Conservation (phyloP, 1,284 basidiomycete genomes). For the Malassezia japonica region DNA sequence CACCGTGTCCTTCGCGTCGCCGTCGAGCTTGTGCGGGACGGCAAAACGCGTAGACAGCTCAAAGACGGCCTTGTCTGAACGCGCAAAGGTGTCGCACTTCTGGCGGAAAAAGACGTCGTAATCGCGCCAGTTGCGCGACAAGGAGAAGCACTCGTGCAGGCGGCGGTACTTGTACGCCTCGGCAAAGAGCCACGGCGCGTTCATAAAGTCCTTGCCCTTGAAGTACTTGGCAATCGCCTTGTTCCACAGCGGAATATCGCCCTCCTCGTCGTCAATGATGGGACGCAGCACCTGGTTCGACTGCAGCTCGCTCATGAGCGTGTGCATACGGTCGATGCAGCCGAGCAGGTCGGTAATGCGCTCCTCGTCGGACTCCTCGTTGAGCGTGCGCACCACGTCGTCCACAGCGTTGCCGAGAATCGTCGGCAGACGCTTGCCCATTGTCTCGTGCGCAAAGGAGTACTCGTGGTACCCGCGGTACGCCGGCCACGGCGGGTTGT, state of each 20-base stretch:
- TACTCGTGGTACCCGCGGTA: slow-evolving; percentile 83
- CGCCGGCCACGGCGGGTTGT: slow-evolving; percentile 92
- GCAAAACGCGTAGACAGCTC: slow-evolving; percentile 88
- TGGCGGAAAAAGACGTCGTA: slow-evolving; percentile 54
- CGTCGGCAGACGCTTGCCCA: slow-evolving; percentile 86
- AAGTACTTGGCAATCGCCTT: slow-evolving; percentile 64
- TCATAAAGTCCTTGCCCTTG: slow-evolving; percentile 94
- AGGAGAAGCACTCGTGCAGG: slow-evolving; percentile 84
- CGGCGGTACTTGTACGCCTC: slow-evolving; percentile 97
- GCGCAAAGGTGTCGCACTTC: slow-evolving; percentile 84
- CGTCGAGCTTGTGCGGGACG: slow-evolving; percentile 60
- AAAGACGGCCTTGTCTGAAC: slow-evolving; percentile 83
- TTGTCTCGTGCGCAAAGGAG: slow-evolving; percentile 71
- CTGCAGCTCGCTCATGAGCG: slow-evolving; percentile 50
- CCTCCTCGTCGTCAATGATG: slow-evolving; percentile 84
- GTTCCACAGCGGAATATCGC: slow-evolving; percentile 91
- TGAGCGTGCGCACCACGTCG: slow-evolving; percentile 79
- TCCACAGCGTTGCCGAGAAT: slow-evolving; percentile 94
- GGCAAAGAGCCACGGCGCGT: slow-evolving; percentile 56
- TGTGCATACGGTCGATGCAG: slow-evolving; percentile 60
- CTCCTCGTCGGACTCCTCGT: slow-evolving; percentile 66
- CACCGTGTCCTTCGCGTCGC: slow-evolving; percentile 60
- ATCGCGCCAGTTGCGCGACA: slow-evolving; percentile 79
- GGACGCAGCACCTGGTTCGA: slow-evolving; percentile 54
- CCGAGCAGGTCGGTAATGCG: slow-evolving; percentile 71